Evolutionary conservation across 495 filamentous ascomycete species (phyloP).

Genomic region (Tuber magnatum): DNA sequence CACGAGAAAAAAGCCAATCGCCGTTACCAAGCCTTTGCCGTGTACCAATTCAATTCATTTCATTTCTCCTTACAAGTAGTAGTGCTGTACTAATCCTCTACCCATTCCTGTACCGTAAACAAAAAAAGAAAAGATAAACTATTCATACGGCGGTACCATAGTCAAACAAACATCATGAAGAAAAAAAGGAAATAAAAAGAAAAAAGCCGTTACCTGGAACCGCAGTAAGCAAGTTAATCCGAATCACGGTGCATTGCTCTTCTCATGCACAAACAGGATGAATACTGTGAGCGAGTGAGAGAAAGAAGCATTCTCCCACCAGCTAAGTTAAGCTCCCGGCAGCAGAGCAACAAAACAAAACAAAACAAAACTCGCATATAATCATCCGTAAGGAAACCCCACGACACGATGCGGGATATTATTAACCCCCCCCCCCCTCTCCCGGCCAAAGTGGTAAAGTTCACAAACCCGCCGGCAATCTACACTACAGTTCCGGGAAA

Average conservation of each 20-base stretch:
- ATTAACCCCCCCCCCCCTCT: not conserved
- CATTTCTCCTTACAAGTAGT: not conserved
- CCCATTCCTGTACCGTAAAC: not conserved
- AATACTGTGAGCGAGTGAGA: not conserved
- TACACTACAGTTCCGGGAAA: constrained; percentile 91
- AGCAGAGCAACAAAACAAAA: not conserved
- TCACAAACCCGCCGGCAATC: not conserved
- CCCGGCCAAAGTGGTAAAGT: not conserved
- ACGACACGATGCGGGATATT: not conserved
- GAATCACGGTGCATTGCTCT: not conserved
- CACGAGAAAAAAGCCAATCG: not conserved
- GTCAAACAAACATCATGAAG: not conserved
- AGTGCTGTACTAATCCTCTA: not conserved
- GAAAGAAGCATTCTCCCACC: not conserved
- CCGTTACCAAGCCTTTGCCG: not conserved
- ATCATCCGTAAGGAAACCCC: not conserved
- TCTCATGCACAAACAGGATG: not conserved
- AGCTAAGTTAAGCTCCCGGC: not conserved
- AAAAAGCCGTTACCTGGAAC: not conserved
- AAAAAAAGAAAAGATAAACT: not conserved
- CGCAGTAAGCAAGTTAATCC: not conserved
- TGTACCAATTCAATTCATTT: not conserved
- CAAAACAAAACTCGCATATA: not conserved
- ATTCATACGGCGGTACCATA: not conserved
- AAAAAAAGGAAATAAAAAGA: not conserved